Conservation (phyloP, 2,329 filamentous ascomycete species). For the Colletotrichum tropicicola region DNA sequence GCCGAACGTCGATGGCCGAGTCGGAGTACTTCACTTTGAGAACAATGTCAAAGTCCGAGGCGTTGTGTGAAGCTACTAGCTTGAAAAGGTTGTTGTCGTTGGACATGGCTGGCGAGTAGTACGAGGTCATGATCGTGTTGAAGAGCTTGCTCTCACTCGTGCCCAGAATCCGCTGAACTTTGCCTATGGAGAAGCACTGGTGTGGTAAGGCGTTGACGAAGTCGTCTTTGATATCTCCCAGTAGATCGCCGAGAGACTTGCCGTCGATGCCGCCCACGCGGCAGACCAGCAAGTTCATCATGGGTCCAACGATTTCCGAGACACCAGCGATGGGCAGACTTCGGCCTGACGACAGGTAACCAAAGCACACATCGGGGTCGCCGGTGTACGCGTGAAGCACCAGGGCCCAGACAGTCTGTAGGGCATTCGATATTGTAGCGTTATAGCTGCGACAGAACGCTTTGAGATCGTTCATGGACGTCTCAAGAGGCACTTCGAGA, state of each 20-base stretch:
- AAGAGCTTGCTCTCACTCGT: slow-evolving; percentile 15
- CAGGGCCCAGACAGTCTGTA: slow-evolving; percentile 19
- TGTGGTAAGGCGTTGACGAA: slow-evolving; percentile 22
- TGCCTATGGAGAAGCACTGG: slow-evolving; percentile 25
- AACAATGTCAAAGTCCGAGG: slow-evolving; percentile 19
- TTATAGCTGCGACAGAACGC: slow-evolving; percentile 7
- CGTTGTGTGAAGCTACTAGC: background rate
- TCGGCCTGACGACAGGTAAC: slow-evolving; percentile 20
- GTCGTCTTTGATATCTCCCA: slow-evolving; percentile 1
- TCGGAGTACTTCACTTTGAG: slow-evolving; percentile 15
- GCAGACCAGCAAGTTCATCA: slow-evolving; percentile 16
- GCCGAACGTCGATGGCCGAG: background rate
- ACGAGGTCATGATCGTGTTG: slow-evolving; percentile 29
- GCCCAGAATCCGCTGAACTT: slow-evolving; percentile 16
- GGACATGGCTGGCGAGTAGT: background rate
- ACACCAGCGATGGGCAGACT: background rate
- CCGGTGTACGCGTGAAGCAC: slow-evolving; percentile 15
- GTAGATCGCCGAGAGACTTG: background rate
- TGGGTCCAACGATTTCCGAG: slow-evolving; percentile 19
- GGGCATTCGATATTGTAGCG: background rate
- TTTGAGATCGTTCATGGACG: background rate
- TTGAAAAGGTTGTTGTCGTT: background rate
- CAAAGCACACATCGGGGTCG: slow-evolving; percentile 10
- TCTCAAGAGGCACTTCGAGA: background rate
- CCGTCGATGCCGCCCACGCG: background rate